Base-by-base conservation (phyloP, 1,139 yeast species). In the Candida smagusa region DNA sequence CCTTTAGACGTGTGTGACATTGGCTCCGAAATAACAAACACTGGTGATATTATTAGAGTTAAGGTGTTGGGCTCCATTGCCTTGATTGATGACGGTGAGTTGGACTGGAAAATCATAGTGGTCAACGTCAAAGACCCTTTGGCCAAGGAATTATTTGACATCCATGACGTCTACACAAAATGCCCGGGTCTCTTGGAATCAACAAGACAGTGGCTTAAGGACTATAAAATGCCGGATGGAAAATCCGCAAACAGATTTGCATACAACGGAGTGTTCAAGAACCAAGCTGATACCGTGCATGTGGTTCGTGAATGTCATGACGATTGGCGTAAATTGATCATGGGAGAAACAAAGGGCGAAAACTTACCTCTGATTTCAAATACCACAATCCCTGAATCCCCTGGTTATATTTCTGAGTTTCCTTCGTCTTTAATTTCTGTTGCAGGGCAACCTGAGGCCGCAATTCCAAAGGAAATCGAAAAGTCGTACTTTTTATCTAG, bases 1-100 rank as follows among this genome's bases (percentile, higher is more conserved):
- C 96, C 96, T 31, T 71, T 88, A 53, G 96, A 88, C 56, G 95
- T 86, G 28, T 83, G 94, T 58, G 96, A 88, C 63, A 86, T 88
- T 44, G 96, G 96, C 52, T 79, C 82, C 54, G 64, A 73, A 37
- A 79, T 86, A 32, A 77, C 81, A 31, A 65, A 74, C 59, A 79
- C 85, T 22, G 96, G 96, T 39, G 83, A 82, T 55, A 79, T 87
- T 52, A 81, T 80, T 56, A 81, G 82, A 59, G 96, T 87, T 41
- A 86, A 85, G 63, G 87, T 86, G 27, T 68, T 88, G 48, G 96
- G 96, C 48, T 79, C 86, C 44, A 77, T 87, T 77, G 96, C 96
- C 28, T 70, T 88, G 52, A 76, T 88, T 50, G 96, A 88, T 58
- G 96, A 87, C 61, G 96, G 96, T 44, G 96, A 87, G 65, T 81